phyloP scores from a whole-genome alignment of 352 stramenopile genomes.

The Globisporangium paddicum region DNA sequence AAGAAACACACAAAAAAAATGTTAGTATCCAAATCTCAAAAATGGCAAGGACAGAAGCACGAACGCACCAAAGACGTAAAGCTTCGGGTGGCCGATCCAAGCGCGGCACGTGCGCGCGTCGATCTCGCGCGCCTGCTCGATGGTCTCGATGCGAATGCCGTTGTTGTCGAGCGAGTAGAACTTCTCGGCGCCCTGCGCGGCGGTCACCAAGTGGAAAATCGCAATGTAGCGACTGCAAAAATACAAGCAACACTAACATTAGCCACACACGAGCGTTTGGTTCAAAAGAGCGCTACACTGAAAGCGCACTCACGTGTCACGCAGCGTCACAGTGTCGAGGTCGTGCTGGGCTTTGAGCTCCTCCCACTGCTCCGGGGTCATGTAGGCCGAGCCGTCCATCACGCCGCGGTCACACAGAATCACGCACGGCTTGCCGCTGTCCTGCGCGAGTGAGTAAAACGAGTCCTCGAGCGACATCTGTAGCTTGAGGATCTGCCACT shows the following conservation, averaged over 20 bases:
- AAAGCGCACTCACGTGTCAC: slow-evolving; percentile 49
- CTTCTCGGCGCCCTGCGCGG: slow-evolving; percentile 91
- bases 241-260: not conserved
- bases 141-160: slow-evolving; percentile 91
- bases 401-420: slow-evolving; percentile 94
- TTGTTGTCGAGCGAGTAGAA: slow-evolving; percentile 98
- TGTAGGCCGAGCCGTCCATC: slow-evolving; percentile 96
- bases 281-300: not conserved
- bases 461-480: slow-evolving; percentile 83
- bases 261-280: not conserved
- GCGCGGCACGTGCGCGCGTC: slow-evolving; percentile 76
- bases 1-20: not conserved
- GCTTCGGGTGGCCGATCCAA: slow-evolving; percentile 84
- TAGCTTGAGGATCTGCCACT: slow-evolving; percentile 83
- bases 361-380: slow-evolving; percentile 88
- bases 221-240: slow-evolving; percentile 61
- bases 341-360: slow-evolving; percentile 75
- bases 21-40: not conserved
- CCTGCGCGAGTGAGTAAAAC: slow-evolving; percentile 78
- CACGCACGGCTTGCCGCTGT: slow-evolving; percentile 83
- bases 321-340: slow-evolving; percentile 80
- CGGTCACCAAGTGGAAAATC: slow-evolving; percentile 88
- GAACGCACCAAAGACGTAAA: slow-evolving; percentile 71
- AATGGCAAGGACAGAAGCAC: not conserved
- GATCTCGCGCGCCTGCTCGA: slow-evolving; percentile 87